Conservation (phyloP, 1,284 basidiomycete species). For the Ceratobasidium sp. region DNA sequence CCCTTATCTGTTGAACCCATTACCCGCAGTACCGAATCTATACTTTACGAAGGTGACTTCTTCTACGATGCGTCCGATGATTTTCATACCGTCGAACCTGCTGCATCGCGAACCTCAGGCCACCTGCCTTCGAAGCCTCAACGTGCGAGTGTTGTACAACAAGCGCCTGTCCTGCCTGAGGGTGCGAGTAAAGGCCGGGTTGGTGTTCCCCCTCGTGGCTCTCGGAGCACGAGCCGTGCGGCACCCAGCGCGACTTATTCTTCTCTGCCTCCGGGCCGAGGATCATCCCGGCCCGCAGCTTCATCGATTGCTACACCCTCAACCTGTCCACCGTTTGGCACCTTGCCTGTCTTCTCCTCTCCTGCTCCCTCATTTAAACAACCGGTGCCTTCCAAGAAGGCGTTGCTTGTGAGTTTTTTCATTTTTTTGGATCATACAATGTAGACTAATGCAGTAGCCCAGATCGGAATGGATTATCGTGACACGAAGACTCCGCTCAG, state of each 20-base stretch:
- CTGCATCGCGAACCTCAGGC: not conserved
- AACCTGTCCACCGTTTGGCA: not conserved
- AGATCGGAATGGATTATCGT: conserved; percentile 37
- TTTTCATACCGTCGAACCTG: no score
- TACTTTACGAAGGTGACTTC: not conserved
- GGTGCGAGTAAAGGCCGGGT: conserved; percentile 17
- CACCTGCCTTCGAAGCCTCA: not conserved
- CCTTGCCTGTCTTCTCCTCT: not conserved
- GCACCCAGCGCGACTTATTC: not conserved
- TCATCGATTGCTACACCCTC: not conserved
- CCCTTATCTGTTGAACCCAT: not conserved
- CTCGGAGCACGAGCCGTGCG: not conserved
- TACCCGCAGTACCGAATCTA: not conserved
- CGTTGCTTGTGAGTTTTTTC: conserved; percentile 20
- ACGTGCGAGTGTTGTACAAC: not conserved
- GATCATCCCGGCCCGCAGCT: conserved; percentile 4
- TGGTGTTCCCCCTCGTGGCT: not conserved
- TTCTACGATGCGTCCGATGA: conserved; percentile 1
- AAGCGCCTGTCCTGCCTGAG: conserved; percentile 2
- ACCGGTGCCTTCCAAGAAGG: conserved; percentile 9
- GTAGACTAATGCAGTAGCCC: not conserved
- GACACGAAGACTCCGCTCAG: not conserved
- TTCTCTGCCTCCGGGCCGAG: not conserved
- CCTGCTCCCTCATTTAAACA: not conserved
- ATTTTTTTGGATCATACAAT: not conserved